Conservation (phyloP, 1,284 basidiomycete genomes). For the Cutaneotrichosporon daszewskae region DNA sequence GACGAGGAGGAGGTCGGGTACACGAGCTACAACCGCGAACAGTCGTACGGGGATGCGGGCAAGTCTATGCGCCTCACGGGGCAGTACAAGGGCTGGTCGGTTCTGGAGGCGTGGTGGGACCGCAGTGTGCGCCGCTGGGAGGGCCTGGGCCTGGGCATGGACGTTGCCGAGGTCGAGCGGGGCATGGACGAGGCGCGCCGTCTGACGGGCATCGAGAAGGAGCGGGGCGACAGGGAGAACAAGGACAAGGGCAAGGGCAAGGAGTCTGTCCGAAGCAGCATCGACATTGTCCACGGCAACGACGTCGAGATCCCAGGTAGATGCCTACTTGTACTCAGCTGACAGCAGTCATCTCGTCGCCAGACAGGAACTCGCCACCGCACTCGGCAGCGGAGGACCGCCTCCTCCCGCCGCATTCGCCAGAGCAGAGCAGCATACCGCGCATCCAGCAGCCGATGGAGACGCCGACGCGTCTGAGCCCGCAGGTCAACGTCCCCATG, state of each 20-base stretch:
- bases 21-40: constrained; percentile 73
- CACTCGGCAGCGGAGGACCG: constrained; percentile 31
- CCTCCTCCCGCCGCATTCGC: constrained; percentile 35
- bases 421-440: constrained; percentile 26
- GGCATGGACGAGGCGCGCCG: constrained; percentile 35
- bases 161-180: constrained; percentile 43
- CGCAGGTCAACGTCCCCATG: background rate
- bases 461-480: background rate
- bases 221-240: constrained; percentile 21
- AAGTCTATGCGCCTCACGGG: constrained; percentile 60
- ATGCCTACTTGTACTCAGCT: constrained; percentile 8
- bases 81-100: constrained; percentile 82
- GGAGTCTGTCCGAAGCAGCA: constrained; percentile 8
- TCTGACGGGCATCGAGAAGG: constrained; percentile 20
- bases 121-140: constrained; percentile 77
- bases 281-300: constrained; percentile 14
- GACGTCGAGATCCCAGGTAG: constrained; percentile 40
- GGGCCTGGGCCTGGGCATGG: constrained; percentile 62
- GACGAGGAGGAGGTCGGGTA: constrained; percentile 72
- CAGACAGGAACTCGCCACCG: constrained; percentile 15
- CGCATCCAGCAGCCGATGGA: constrained; percentile 18
- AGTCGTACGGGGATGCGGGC: constrained; percentile 64
- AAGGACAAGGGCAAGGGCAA: constrained; percentile 32
- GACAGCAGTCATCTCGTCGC: constrained; percentile 1
- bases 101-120: constrained; percentile 86